These are phyloP conservation scores for Apiospora malaysiana DNA, from an alignment of 2,329 filamentous ascomycete species.

Conservation along the genomic window DNA sequence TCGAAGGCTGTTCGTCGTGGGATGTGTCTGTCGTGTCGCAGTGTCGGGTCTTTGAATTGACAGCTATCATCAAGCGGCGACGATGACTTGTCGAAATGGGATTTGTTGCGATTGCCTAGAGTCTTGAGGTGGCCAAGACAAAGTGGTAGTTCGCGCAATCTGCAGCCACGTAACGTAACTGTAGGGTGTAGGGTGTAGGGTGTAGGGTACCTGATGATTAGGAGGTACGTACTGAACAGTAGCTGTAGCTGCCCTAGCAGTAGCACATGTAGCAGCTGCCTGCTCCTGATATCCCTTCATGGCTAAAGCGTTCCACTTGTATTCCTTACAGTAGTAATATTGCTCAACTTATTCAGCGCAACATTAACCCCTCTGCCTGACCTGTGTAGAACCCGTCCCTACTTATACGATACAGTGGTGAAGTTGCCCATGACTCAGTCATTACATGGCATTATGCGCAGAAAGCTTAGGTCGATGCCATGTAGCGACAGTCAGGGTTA, in stretches of 20 bases:
- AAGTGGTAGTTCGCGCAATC: slow-evolving; percentile 5
- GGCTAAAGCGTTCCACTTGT: neutral
- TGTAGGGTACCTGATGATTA: no score
- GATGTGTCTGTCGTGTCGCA: neutral
- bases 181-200: no score
- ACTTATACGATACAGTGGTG: slow-evolving; percentile 13
- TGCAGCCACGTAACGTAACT: slow-evolving; percentile 9
- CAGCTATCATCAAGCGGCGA: slow-evolving; percentile 7
- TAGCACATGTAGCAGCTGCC: neutral
- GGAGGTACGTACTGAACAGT: no score
- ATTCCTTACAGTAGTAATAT: neutral
- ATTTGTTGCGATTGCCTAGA: slow-evolving; percentile 8
- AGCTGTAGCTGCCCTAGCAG: neutral
- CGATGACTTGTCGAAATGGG: slow-evolving; percentile 10
- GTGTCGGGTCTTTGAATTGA: neutral
- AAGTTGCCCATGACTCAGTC: slow-evolving; percentile 3
- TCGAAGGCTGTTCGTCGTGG: neutral
- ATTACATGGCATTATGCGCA: neutral
- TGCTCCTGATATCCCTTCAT: neutral
- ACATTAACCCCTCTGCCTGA: neutral
- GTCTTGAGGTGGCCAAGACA: slow-evolving; percentile 1
- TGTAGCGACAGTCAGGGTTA: neutral
- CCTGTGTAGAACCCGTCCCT: neutral
- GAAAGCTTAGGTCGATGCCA: neutral
- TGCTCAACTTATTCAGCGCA: neutral